Conservation (phyloP, 2,329 filamentous ascomycete species). For the Dothideomycetidae sp. region DNA sequence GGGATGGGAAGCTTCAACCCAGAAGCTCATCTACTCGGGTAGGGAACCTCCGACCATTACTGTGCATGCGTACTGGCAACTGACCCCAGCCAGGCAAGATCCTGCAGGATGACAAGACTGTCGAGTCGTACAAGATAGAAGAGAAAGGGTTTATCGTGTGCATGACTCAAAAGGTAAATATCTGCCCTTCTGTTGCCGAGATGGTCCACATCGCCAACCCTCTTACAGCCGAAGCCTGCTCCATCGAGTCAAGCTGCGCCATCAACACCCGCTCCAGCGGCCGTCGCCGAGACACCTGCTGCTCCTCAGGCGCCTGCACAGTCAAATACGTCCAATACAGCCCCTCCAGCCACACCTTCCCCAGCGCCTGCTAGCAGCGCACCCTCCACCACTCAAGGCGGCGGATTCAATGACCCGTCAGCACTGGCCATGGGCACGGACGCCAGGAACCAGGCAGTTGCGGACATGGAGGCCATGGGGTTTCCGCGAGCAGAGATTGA, state of each 20-base stretch:
- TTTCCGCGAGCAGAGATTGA: constrained; percentile 83
- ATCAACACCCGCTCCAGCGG: constrained; percentile 39
- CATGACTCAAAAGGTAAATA: constrained; percentile 80
- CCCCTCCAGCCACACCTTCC: constrained; percentile 37
- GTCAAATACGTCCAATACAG: constrained; percentile 35
- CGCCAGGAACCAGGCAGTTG: constrained; percentile 66
- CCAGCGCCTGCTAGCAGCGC: constrained; percentile 34
- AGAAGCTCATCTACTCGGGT: constrained; percentile 99
- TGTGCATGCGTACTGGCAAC: not conserved
- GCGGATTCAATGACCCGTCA: constrained; percentile 54
- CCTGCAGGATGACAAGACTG: constrained; percentile 90
- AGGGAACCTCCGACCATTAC: constrained; percentile 27
- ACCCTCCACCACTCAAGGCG: constrained; percentile 23
- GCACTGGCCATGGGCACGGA: constrained; percentile 67
- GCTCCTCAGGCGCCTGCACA: constrained; percentile 49
- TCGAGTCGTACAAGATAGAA: constrained; percentile 95
- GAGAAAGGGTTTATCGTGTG: constrained; percentile 99
- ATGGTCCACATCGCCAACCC: constrained; percentile 14
- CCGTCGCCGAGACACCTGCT: constrained; percentile 34
- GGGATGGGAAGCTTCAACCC: constrained; percentile 77
- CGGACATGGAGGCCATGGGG: constrained; percentile 95
- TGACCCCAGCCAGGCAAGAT: constrained; percentile 65
- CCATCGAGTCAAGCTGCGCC: constrained; percentile 34
- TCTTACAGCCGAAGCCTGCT: constrained; percentile 52
- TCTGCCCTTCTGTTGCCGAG: not conserved